phyloP scores from a whole-genome alignment of 176 grass and related monocot genomes.

The Bothriochloa decipiens region DNA sequence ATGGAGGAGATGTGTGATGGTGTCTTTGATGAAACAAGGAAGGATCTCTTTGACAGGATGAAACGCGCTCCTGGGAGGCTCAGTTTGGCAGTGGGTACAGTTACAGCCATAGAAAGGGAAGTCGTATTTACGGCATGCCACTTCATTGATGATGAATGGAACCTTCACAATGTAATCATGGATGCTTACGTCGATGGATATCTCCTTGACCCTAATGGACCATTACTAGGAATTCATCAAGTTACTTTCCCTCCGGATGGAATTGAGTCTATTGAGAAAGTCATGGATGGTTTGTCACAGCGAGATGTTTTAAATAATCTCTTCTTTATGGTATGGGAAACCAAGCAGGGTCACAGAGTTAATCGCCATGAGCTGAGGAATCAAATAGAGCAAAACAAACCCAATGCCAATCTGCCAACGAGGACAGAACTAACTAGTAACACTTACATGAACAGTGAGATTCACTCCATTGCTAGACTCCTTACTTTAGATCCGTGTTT shows the following conservation, averaged over 20 bases:
- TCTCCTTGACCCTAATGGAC: too few relatives aligned
- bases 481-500: background rate
- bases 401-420: too few relatives aligned
- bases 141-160: conserved; percentile 20
- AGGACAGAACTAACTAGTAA: too few relatives aligned
- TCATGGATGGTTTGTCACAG: too few relatives aligned
- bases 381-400: too few relatives aligned
- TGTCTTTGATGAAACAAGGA: background rate
- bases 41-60: background rate
- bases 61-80: background rate
- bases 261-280: too few relatives aligned
- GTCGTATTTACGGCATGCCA: background rate
- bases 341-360: too few relatives aligned
- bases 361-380: too few relatives aligned
- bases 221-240: too few relatives aligned
- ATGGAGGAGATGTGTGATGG: background rate
- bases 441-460: background rate
- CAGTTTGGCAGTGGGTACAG: background rate
- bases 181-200: background rate
- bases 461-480: background rate
- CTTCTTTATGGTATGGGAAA: too few relatives aligned
- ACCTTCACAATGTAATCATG: background rate
- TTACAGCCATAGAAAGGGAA: background rate
- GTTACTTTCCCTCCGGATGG: too few relatives aligned
- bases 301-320: too few relatives aligned